Evolutionary conservation across 164 flowering plant genomes (phyloP).

Genomic region (Aristolochia californica): DNA sequence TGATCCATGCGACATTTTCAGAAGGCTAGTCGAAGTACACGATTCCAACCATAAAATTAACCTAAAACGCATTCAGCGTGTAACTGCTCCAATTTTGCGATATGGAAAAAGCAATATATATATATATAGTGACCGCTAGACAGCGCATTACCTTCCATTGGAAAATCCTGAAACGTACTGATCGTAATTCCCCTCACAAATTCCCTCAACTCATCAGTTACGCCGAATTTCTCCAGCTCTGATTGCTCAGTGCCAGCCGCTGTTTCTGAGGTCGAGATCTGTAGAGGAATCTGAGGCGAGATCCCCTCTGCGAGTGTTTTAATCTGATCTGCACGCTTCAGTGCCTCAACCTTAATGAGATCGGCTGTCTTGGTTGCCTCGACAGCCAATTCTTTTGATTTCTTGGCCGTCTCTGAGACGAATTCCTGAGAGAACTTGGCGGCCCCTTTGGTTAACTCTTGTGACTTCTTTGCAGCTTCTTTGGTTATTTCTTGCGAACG

Average conservation of each 20-base stretch:
- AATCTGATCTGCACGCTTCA: slow-evolving; percentile 53
- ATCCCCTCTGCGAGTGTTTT: slow-evolving; percentile 41
- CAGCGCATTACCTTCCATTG: slow-evolving; percentile 37
- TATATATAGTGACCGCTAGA: too few relatives aligned
- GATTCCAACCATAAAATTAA: too few relatives aligned
- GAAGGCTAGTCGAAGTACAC: too few relatives aligned
- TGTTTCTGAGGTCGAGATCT: slow-evolving; percentile 18
- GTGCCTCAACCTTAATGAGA: slow-evolving; percentile 31
- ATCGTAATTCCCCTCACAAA: slow-evolving; percentile 62
- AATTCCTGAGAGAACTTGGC: slow-evolving; percentile 52
- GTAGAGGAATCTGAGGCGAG: slow-evolving; percentile 24
- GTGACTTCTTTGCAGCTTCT: slow-evolving; percentile 60
- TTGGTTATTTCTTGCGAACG: slow-evolving; percentile 50
- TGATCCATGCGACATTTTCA: too few relatives aligned
- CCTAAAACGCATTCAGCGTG: too few relatives aligned
- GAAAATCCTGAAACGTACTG: slow-evolving; percentile 63
- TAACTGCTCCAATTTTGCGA: too few relatives aligned
- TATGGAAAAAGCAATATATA: too few relatives aligned
- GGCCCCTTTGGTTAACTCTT: slow-evolving; percentile 46
- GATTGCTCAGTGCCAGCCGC: slow-evolving; percentile 1
- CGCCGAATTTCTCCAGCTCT: slow-evolving; percentile 63
- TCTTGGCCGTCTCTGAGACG: slow-evolving; percentile 57
- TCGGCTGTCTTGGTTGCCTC: slow-evolving; percentile 62
- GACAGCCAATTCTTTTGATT: slow-evolving; percentile 52
- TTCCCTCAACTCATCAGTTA: slow-evolving; percentile 71